Evolutionary conservation across 768 basidiomycete genomes (phyloP).

Genomic region (Boletus pseudo-olivaceus): DNA sequence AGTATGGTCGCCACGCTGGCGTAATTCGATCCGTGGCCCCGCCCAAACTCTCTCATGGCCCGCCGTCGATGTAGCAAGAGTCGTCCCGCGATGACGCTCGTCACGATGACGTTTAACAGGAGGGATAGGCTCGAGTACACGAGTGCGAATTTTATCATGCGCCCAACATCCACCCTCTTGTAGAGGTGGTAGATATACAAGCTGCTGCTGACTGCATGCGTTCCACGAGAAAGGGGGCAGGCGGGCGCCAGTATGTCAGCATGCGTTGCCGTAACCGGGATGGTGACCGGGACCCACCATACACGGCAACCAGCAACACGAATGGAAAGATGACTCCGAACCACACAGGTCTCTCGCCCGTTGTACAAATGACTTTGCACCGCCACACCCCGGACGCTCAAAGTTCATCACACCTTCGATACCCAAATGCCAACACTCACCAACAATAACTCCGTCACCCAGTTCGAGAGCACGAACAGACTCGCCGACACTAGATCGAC

Average conservation of each 20-base stretch:
- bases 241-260: constrained; percentile 2
- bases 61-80: constrained; percentile 13
- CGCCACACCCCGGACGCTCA: constrained; percentile 20
- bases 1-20: constrained; percentile 8
- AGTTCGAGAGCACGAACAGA: constrained; percentile 17
- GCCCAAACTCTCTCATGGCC: constrained; percentile 10
- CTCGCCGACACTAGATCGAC: neutral
- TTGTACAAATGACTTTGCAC: constrained; percentile 16
- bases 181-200: constrained; percentile 3
- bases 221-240: neutral
- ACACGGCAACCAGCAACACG: constrained; percentile 7
- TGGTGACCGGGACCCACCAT: constrained; percentile 3
- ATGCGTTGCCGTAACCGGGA: neutral
- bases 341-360: constrained; percentile 8
- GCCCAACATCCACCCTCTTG: neutral
- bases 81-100: constrained; percentile 14
- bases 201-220: constrained; percentile 2
- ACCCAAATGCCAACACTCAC: constrained; percentile 7
- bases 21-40: constrained; percentile 12
- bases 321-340: constrained; percentile 7
- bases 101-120: constrained; percentile 14
- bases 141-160: neutral
- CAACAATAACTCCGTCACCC: constrained; percentile 22
- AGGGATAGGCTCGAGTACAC: constrained; percentile 11
- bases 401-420: neutral